phyloP scores from a whole-genome alignment of 2,329 filamentous ascomycete genomes.

The Hypoxylon sp. region DNA sequence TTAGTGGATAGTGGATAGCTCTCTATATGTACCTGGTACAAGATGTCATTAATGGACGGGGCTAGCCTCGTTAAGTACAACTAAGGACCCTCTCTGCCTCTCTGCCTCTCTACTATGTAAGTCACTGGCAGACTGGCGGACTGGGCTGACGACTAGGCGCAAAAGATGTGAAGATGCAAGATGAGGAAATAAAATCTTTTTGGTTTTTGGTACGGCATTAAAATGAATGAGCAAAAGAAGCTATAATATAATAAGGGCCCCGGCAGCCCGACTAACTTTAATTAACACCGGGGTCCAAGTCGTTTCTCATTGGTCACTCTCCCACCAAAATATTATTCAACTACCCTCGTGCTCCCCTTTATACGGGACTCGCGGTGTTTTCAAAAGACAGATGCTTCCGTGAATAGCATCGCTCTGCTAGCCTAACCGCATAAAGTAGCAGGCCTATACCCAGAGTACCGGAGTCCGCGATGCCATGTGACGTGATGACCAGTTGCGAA shows the following conservation, averaged over 20 bases:
- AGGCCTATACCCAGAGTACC: background rate
- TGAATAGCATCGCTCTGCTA: background rate
- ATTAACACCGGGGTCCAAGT: constrained; percentile 15
- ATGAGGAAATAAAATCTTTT: background rate
- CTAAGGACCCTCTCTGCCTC: background rate
- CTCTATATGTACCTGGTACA: too few species aligned
- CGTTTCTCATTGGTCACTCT: constrained; percentile 17
- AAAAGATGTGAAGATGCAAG: background rate
- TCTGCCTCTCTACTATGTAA: too few species aligned
- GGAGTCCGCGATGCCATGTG: constrained; percentile 3
- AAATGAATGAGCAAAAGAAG: background rate
- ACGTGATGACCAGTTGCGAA: background rate
- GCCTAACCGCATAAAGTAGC: constrained; percentile 1
- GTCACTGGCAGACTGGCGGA: too few species aligned
- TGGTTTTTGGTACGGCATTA: background rate
- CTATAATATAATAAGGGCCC: background rate
- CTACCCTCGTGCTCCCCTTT: background rate
- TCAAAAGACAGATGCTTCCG: background rate
- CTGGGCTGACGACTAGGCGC: too few species aligned
- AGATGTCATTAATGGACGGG: background rate
- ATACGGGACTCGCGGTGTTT: background rate
- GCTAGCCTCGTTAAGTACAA: constrained; percentile 8
- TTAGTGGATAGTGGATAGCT: background rate
- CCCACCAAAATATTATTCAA: constrained; percentile 13
- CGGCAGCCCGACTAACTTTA: constrained; percentile 31